A percentile compares a stretch with the other conserved stretches of the same genome.
Evolutionary conservation across 176 grass and related monocot species (phyloP).

Genomic region (Paspalum notatum): DNA sequence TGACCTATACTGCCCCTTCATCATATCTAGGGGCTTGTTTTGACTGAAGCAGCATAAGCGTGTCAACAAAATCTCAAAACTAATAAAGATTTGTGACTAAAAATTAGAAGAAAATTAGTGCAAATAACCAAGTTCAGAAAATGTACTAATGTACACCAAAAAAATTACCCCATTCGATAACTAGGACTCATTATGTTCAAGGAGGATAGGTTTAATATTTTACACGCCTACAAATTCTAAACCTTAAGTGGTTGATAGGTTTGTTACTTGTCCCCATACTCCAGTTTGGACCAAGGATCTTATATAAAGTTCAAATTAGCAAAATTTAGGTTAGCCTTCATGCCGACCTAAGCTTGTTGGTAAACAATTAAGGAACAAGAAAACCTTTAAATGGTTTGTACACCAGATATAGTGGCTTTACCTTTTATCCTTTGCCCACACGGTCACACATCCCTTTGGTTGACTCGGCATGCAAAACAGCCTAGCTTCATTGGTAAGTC

Average conservation of each 20-base stretch:
- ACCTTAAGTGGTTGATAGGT: not conserved
- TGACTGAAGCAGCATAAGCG: slow-evolving; percentile 31
- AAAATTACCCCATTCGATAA: not conserved
- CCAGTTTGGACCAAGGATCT: not conserved
- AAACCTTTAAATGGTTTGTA: not conserved
- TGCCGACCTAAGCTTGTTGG: not conserved
- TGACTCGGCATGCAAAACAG: not conserved
- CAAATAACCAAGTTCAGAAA: not conserved
- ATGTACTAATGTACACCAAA: not conserved
- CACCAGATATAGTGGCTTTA: not conserved
- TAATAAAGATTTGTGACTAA: slow-evolving; percentile 11
- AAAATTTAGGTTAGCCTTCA: not conserved
- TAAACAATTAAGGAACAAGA: not conserved
- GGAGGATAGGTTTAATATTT: not conserved
- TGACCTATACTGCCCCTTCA: slow-evolving; percentile 29
- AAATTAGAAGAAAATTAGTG: not conserved
- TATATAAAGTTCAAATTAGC: not conserved
- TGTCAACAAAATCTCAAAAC: not conserved
- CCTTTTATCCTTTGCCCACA: not conserved
- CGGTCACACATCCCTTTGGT: not conserved
- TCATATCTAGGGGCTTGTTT: slow-evolving; percentile 38
- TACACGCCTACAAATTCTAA: not conserved
- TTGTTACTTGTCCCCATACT: not conserved
- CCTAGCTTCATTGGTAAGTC: not conserved
- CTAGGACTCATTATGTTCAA: not conserved